Base-by-base conservation (phyloP, 1,139 yeast species). In the Lodderomyces theae region DNA sequence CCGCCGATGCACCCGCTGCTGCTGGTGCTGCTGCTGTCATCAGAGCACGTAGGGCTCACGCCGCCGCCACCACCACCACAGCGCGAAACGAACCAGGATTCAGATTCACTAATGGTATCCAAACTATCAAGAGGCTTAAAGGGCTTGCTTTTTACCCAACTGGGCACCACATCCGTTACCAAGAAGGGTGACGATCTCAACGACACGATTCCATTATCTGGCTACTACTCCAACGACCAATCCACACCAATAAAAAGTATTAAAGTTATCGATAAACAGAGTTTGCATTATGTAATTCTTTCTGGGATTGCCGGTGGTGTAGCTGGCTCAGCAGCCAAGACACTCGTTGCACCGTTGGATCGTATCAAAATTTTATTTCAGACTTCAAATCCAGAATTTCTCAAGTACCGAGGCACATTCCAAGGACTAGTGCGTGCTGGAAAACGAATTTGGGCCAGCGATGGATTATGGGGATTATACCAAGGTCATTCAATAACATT, bases 401-500 rank as follows among this genome's bases (percentile, higher is more conserved):
- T 78, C 29, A 77, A 84, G 59, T 89, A 80, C 58, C 72, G 96
- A 16, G 96, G 97, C 15, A 80, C 90, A 1, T 77, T 86, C 52
- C 63, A 69, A 23, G 99, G 98, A 2, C 69, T 92, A 40, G 72
- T 80, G 44, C 67, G 70, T 37, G 97, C 98, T 0, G 85, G 85
- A 0, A 64, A 66, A 33, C 75, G 78, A 44, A 90, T 92, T 26
- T 79, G 80, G 66, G 44, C 53, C 6, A 70, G 69, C 31, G 95
- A 87, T 57, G 98, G 98, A n/a, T 41, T 81, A 1, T 49, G 67
- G 35, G 98, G 98, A 1, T 76, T 92, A 43, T 92, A 82, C 60
- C 96, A 90, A 55, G 99, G 99, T 29, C 98, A 92, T 61, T 86
- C 95, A 2, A 96, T 95, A 0, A 92, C 98, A 0, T 67, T 92